Percentiles rank a stretch among this genome's conserved stretches.
These are phyloP conservation scores for Didymella arachidicola DNA, from an alignment of 2,329 filamentous ascomycete genomes.

Conservation along the genomic window DNA sequence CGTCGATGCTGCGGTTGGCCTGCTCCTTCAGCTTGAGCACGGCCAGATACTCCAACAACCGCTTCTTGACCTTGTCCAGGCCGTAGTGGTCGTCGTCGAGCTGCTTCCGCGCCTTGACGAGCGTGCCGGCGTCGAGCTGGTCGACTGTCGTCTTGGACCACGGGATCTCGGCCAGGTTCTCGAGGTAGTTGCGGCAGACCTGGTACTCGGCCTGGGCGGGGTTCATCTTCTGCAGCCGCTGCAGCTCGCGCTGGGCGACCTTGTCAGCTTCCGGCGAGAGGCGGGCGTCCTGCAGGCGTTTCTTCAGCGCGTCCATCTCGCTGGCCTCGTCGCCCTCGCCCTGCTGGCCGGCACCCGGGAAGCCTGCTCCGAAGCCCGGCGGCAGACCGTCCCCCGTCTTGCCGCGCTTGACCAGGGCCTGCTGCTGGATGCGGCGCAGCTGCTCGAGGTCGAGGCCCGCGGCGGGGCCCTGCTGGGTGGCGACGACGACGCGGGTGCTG, in stretches of 20 bases:
- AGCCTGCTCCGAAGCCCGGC: constrained; percentile 52
- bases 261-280: constrained; percentile 86
- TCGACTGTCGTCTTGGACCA: constrained; percentile 89
- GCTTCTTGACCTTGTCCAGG: constrained; percentile 95
- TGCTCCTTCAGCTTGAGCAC: constrained; percentile 95
- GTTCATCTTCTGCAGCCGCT: constrained; percentile 91
- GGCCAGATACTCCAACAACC: constrained; percentile 91
- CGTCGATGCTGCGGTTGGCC: constrained; percentile 82
- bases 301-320: constrained; percentile 90
- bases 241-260: constrained; percentile 88
- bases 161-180: constrained; percentile 91
- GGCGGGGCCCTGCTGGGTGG: constrained; percentile 67
- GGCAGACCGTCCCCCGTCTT: constrained; percentile 46
- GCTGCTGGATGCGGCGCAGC: constrained; percentile 54
- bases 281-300: constrained; percentile 81
- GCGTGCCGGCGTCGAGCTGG: constrained; percentile 79
- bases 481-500: constrained; percentile 83
- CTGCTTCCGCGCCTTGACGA: constrained; percentile 82
- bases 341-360: constrained; percentile 57
- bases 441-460: constrained; percentile 55
- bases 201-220: constrained; percentile 96
- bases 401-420: constrained; percentile 49
- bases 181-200: constrained; percentile 90
- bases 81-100: constrained; percentile 97
- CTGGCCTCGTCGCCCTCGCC: constrained; percentile 83